phyloP scores from a whole-genome alignment of 1,284 basidiomycete species.

The Meripilus lineatus region DNA sequence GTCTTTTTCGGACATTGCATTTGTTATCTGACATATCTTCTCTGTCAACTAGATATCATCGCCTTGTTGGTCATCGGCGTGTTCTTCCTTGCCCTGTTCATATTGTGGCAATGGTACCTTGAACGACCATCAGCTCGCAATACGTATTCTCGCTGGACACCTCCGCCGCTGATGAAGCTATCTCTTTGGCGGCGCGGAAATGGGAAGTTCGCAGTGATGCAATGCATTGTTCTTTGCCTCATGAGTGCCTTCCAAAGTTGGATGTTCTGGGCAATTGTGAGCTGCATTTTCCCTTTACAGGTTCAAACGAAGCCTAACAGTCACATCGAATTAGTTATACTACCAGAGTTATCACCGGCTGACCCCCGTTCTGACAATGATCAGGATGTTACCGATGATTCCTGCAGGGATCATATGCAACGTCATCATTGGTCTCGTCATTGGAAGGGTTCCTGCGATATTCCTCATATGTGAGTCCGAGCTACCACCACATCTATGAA shows the following conservation, averaged over 20 bases:
- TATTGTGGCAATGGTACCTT: slow-evolving; percentile 62
- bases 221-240: slow-evolving; percentile 57
- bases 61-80: slow-evolving; percentile 57
- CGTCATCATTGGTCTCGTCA: slow-evolving; percentile 54
- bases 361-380: slow-evolving; percentile 57
- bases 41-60: slow-evolving; percentile 38
- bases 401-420: slow-evolving; percentile 30
- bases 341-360: slow-evolving; percentile 55
- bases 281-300: slow-evolving; percentile 9
- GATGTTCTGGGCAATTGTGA: slow-evolving; percentile 46
- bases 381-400: slow-evolving; percentile 68
- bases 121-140: slow-evolving; percentile 29
- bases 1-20: slow-evolving; percentile 17
- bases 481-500: background rate
- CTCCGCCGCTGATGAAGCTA: slow-evolving; percentile 61
- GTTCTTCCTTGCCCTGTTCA: slow-evolving; percentile 50
- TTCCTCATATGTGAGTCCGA: slow-evolving; percentile 46
- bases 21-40: slow-evolving; percentile 1
- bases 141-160: slow-evolving; percentile 25
- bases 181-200: slow-evolving; percentile 57
- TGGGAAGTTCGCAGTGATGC: slow-evolving; percentile 55
- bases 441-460: slow-evolving; percentile 46
- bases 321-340: slow-evolving; percentile 38
- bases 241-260: slow-evolving; percentile 58
- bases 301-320: background rate